phyloP scores from a whole-genome alignment of 805 yeast genomes.

The Wickerhamomyces subpelliculosus region DNA sequence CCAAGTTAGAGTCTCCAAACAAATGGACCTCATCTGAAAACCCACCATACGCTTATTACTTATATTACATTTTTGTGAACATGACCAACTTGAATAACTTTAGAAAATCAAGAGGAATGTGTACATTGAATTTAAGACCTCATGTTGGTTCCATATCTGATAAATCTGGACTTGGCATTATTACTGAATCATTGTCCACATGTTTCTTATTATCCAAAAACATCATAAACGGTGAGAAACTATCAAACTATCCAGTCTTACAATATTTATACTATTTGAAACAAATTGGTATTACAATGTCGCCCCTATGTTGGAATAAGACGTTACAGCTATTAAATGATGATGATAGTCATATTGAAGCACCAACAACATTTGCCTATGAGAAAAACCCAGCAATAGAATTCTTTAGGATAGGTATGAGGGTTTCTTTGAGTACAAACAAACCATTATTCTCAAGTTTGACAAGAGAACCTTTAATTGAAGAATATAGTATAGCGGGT shows the following conservation, averaged over 20 bases:
- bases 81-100: slow-evolving; percentile 16
- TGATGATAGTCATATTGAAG: slow-evolving; percentile 13
- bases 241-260: slow-evolving; percentile 17
- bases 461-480: slow-evolving; percentile 23
- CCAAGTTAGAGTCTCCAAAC: slow-evolving; percentile 18
- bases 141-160: slow-evolving; percentile 17
- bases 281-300: slow-evolving; percentile 23
- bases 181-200: slow-evolving; percentile 19
- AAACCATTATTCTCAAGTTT: slow-evolving; percentile 20
- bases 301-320: slow-evolving; percentile 24
- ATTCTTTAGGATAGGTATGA: slow-evolving; percentile 20
- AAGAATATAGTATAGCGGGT: slow-evolving; percentile 22
- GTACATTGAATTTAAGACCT: slow-evolving; percentile 16
- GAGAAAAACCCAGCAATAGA: slow-evolving; percentile 17
- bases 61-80: slow-evolving; percentile 26
- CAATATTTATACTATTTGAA: slow-evolving; percentile 21
- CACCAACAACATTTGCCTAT: slow-evolving; percentile 4
- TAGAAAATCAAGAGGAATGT: slow-evolving; percentile 11
- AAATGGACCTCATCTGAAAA: slow-evolving; percentile 28
- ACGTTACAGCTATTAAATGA: slow-evolving; percentile 16
- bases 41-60: slow-evolving; percentile 33
- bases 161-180: slow-evolving; percentile 19
- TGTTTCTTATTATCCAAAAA: slow-evolving; percentile 16
- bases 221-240: slow-evolving; percentile 20
- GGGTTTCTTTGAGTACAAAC: slow-evolving; percentile 17